Evolutionary conservation across 2,329 filamentous ascomycete species (phyloP), one percentile per base, ranked within the genome.

Genomic region (Mycocentrospora acerina): DNA sequence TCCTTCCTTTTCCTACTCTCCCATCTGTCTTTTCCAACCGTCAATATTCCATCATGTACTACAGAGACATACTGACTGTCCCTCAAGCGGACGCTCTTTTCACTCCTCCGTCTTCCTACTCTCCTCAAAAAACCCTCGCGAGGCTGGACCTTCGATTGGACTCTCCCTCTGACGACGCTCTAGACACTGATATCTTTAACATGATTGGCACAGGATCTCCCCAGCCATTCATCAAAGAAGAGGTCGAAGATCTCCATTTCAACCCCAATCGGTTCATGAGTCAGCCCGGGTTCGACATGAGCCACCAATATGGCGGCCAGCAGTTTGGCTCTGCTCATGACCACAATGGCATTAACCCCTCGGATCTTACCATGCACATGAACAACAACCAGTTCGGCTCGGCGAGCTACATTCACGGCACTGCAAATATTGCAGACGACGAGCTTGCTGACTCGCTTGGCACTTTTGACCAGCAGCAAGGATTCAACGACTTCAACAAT

Each of bases 381-480:
- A 68, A 71, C 37, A 67, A 73, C 40, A 71, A 84, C 66, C 79
- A 77, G 56, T 83, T 78, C 59, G 73, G 76, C 16, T 70, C 71
- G 58, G 85, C 79, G 60, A 85, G 80, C 64, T 95, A 90, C 71
- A 85, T 85, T 30, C 83, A 83, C 53, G 86, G 85, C 42, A 86
- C 85, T 44, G 86, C 88, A 9, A 79, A 85, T 27, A 90, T 95
- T 51, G 85, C 82, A 46, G 91, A 95, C 51, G 91, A 96, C 48
- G 91, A 96, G 63, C 76, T 97, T 31, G 77, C 91, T 31, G 90
- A 95, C 51, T 65, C 62, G 1, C 75, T 91, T 7, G 77, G 71
- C 29, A 77, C 76, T 53, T 75, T 80, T 19, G 72, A 76, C 30
- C 66, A 71, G 32, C 60, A 60, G 24, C 57, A 65, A 44, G 55